phyloP scores from a whole-genome alignment of 2,329 filamentous ascomycete species.

The Allantophomopsis cytisporea region DNA sequence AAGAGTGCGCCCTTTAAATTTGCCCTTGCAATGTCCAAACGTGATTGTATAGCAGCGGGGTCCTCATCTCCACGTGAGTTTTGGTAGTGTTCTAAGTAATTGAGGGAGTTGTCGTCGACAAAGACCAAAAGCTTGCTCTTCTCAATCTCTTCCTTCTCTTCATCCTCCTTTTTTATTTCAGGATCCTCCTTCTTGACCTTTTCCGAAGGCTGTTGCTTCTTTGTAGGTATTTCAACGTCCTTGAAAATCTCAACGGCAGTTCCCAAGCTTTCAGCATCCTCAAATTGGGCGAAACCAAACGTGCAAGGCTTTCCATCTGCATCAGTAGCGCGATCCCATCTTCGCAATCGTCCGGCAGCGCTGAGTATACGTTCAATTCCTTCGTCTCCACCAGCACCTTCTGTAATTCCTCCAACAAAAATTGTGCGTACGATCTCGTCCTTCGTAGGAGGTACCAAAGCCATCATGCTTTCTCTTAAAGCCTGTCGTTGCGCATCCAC shows the following conservation, averaged over 20 bases:
- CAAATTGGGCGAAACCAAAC: conserved; percentile 94
- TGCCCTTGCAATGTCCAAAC: conserved; percentile 54
- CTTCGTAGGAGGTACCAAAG: conserved; percentile 66
- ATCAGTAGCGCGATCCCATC: conserved; percentile 73
- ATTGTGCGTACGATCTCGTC: conserved; percentile 90
- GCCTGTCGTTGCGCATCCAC: conserved; percentile 54
- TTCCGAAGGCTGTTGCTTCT: conserved; percentile 48
- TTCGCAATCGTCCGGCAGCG: conserved; percentile 64
- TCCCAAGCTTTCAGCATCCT: conserved; percentile 77
- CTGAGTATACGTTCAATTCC: conserved; percentile 66
- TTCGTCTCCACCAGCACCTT: conserved; percentile 63
- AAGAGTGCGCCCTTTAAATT: conserved; percentile 55
- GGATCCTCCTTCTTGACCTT: conserved; percentile 19
- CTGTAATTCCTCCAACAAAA: conserved; percentile 77
- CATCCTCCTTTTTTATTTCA: conserved; percentile 20
- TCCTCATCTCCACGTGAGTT: conserved; percentile 51
- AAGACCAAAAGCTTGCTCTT: conserved; percentile 60
- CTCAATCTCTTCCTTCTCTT: conserved; percentile 32
- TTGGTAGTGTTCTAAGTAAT: conserved; percentile 75
- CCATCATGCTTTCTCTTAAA: conserved; percentile 54
- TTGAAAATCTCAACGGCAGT: conserved; percentile 75
- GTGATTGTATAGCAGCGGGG: conserved; percentile 45
- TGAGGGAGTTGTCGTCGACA: conserved; percentile 70
- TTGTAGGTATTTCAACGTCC: conserved; percentile 68
- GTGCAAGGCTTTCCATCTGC: conserved; percentile 66